These are phyloP conservation scores for Eucalyptus marginata DNA, from an alignment of 345 rosid genomes.

Conservation along the genomic window DNA sequence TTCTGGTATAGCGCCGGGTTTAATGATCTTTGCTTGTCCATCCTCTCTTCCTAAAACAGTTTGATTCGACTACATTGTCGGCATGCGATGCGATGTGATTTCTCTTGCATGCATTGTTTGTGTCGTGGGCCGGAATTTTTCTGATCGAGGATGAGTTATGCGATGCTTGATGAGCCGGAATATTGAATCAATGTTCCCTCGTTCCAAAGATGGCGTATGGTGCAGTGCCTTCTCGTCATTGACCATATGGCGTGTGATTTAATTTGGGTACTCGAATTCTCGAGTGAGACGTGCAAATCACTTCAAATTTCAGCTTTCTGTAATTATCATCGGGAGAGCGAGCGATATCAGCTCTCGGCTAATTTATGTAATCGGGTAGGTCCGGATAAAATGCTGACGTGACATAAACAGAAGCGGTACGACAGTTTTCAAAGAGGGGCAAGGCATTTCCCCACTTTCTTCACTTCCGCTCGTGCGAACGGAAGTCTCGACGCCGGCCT, in stretches of 20 bases:
- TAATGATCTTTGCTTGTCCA: background rate
- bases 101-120: background rate
- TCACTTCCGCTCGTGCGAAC: background rate
- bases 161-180: background rate
- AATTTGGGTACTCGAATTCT: background rate
- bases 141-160: background rate
- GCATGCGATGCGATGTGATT: background rate
- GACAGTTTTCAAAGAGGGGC: background rate
- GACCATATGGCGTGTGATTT: background rate
- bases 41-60: background rate
- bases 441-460: background rate
- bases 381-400: background rate
- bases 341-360: background rate
- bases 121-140: background rate
- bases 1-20: background rate
- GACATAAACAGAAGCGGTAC: background rate
- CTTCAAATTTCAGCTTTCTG: background rate
- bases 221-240: background rate
- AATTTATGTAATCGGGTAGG: background rate
- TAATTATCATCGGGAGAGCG: background rate
- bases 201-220: background rate
- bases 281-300: background rate
- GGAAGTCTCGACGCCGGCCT: background rate
- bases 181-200: background rate
- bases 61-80: background rate